A percentile compares a stretch with the other conserved stretches of the same genome.
phyloP scores from a whole-genome alignment of 2,329 filamentous ascomycete genomes.

The Stemphylium vesicarium region DNA sequence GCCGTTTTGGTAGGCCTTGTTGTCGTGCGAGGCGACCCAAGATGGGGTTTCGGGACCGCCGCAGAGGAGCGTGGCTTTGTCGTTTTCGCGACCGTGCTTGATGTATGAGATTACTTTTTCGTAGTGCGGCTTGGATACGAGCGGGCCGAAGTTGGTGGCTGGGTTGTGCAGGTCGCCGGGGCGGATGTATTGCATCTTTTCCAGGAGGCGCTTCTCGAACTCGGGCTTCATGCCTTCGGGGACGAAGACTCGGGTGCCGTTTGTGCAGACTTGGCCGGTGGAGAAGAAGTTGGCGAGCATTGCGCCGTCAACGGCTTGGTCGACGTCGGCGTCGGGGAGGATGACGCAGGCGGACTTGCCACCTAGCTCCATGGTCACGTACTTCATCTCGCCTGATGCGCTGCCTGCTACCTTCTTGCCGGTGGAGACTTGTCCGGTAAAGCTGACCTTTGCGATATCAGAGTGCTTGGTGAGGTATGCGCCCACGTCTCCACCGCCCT shows the following conservation, averaged over 20 bases:
- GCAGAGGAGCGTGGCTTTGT: constrained; percentile 75
- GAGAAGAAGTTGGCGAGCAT: constrained; percentile 97
- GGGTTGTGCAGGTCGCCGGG: constrained; percentile 75
- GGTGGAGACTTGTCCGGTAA: constrained; percentile 85
- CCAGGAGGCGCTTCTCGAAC: constrained; percentile 72
- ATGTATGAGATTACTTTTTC: constrained; percentile 83
- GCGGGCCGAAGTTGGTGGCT: constrained; percentile 80
- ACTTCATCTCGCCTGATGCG: constrained; percentile 82
- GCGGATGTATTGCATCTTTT: constrained; percentile 73
- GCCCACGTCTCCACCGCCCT: constrained; percentile 79
- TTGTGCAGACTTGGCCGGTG: constrained; percentile 90
- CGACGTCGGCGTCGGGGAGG: constrained; percentile 78
- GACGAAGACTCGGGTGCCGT: constrained; percentile 87
- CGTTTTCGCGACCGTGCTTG: constrained; percentile 72
- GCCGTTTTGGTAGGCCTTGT: constrained; percentile 59
- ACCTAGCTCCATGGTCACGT: constrained; percentile 89
- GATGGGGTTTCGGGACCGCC: constrained; percentile 70
- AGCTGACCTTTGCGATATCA: constrained; percentile 81
- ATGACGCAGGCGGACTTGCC: constrained; percentile 84
- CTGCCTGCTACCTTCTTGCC: constrained; percentile 80
- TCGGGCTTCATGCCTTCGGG: constrained; percentile 67
- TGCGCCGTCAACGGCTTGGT: constrained; percentile 83
- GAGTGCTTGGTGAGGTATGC: constrained; percentile 76
- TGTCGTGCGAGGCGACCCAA: constrained; percentile 53
- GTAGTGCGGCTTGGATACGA: constrained; percentile 76